A percentile compares a stretch with the other conserved stretches of the same genome.
phyloP scores from a whole-genome alignment of 2,329 filamentous ascomycete genomes.

The Amesomyces nigricolor region DNA sequence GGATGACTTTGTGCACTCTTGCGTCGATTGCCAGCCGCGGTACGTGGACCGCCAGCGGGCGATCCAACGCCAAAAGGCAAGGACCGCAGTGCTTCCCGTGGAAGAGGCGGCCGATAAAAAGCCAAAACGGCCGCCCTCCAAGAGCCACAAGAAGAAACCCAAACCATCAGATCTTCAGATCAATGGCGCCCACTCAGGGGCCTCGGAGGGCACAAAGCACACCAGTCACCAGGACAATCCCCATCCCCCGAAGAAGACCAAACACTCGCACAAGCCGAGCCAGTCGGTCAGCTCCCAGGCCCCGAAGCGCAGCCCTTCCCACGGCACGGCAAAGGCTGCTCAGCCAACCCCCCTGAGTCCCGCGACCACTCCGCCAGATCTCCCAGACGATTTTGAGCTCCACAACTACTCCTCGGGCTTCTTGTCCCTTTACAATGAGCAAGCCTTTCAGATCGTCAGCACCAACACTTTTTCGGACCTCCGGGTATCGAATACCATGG shows the following conservation, averaged over 20 bases:
- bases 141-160: conserved; percentile 82
- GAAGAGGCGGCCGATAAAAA: conserved; percentile 60
- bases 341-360: conserved; percentile 63
- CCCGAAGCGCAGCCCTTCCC: conserved; percentile 58
- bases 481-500: conserved; percentile 66
- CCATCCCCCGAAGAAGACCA: conserved; percentile 69
- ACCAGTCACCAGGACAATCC: conserved; percentile 40
- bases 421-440: conserved; percentile 64
- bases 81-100: conserved; percentile 41
- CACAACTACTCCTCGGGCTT: conserved; percentile 73
- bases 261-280: conserved; percentile 73
- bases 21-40: conserved; percentile 80
- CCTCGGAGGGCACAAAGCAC: conserved; percentile 45
- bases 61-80: conserved; percentile 61
- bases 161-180: conserved; percentile 64
- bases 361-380: conserved; percentile 66
- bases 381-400: conserved; percentile 55
- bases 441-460: conserved; percentile 52
- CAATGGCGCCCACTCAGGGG: conserved; percentile 58
- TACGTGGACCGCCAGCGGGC: conserved; percentile 68
- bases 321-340: conserved; percentile 56
- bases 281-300: conserved; percentile 68
- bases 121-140: conserved; percentile 66
- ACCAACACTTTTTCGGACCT: conserved; percentile 77
- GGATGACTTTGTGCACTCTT: conserved; percentile 73